These are phyloP conservation scores for Suhomyces canberraensis DNA, from an alignment of 805 yeast genomes.

Conservation along the genomic window DNA sequence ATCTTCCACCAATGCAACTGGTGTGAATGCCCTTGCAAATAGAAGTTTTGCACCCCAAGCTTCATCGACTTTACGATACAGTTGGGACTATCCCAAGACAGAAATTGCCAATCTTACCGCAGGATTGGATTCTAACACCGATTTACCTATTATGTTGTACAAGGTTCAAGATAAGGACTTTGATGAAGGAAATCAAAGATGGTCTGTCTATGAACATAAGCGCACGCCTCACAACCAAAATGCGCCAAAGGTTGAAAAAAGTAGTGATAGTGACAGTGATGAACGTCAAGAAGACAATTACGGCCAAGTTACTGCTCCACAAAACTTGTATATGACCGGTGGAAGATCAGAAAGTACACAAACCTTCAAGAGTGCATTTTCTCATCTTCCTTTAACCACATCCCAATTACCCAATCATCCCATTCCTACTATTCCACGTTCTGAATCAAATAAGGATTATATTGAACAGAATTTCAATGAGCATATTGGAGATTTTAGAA, in stretches of 20 bases:
- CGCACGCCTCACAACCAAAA: conserved; percentile 1
- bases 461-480: conserved; percentile 11
- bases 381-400: conserved; percentile 2
- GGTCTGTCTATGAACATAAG: conserved; percentile 23
- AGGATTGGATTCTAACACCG: conserved; percentile 23
- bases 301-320: not conserved
- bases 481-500: conserved; percentile 13
- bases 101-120: conserved; percentile 21
- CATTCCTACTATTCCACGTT: conserved; percentile 2
- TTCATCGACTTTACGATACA: conserved; percentile 7
- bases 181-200: conserved; percentile 21
- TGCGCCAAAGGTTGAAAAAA: not conserved
- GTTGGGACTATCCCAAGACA: conserved; percentile 6
- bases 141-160: conserved; percentile 28
- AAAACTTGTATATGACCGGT: conserved; percentile 1
- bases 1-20: not conserved
- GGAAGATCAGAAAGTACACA: conserved; percentile 1
- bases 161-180: conserved; percentile 27
- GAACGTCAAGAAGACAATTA: not conserved
- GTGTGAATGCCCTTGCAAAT: conserved; percentile 1
- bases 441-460: conserved; percentile 9
- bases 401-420: conserved; percentile 1
- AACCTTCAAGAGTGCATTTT: conserved; percentile 4
- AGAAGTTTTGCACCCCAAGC: conserved; percentile 6
- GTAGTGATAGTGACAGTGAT: conserved; percentile 6